Evolutionary conservation across 345 rosid genomes (phyloP), one percentile per base, ranked within the genome.

Genomic region (Salix koriyanagi): DNA sequence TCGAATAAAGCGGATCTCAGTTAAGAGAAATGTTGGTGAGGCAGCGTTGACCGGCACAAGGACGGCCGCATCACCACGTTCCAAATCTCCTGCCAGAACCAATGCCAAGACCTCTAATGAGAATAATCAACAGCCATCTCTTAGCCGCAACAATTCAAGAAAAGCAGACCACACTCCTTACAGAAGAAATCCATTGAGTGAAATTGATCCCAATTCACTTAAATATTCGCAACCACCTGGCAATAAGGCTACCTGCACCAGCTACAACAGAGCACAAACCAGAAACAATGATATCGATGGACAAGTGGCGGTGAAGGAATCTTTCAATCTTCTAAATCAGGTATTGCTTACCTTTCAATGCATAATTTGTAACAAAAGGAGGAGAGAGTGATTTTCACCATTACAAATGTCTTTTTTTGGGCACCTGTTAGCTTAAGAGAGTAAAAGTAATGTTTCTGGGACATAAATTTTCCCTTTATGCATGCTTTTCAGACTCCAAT

Each of bases 91-190:
- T 30, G 90, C 89, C 3, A 88, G 91, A 82, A 18, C 81, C 1
- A 85, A 83, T 72, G 75, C 77, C 13, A 85, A 54, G 44, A 72
- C 71, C n/a, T 54, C 72, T 70, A 73, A 71, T 39, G 86, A 79
- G 66, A 83, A 72, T 52, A 76, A 76, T 74, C 90, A 81, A 83
- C 87, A 80, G 69, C 94, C 94, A 54, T 78, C 90, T 10, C 92
- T 90, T 30, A 94, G 95, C 75, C 88, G 93, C 32, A 90, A 71
- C 78, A 78, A 88, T 54, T 90, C 97, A 0, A 85, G 96, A 81
- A 95, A 95, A 85, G 92, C 92, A 0, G 99, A 95, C 25, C 91
- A 25, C 0, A 0, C 97, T 0, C 99, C 97, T 6, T 85, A 79
- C 15, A 84, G 93, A 73, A 89, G 97, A 81, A 95, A 89, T 61